Evolutionary conservation across 176 grass and related monocot genomes (phyloP).

Genomic region (Tillandsia fasciculata): DNA sequence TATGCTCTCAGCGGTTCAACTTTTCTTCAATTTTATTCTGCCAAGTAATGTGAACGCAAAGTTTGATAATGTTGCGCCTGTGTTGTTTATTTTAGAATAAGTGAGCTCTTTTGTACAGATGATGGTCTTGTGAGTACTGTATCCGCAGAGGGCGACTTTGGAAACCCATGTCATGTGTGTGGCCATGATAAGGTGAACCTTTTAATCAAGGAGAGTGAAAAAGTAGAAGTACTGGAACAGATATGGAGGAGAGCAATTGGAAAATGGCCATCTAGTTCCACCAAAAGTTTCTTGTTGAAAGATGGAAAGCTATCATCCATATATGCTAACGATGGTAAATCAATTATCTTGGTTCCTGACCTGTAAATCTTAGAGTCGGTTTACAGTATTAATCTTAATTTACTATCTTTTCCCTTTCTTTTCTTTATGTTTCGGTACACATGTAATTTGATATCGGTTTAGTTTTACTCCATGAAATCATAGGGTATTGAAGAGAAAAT

Average conservation of each 20-base stretch:
- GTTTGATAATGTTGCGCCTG: too few relatives aligned
- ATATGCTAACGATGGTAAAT: conserved; percentile 61
- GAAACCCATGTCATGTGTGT: conserved; percentile 41
- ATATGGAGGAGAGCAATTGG: conserved; percentile 83
- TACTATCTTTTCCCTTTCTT: not conserved
- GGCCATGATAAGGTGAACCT: conserved; percentile 32
- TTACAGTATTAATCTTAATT: not conserved
- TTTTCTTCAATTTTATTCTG: conserved; percentile 2
- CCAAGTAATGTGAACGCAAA: not conserved
- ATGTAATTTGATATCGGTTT: too few relatives aligned
- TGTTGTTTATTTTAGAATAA: not conserved
- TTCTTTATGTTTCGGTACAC: too few relatives aligned
- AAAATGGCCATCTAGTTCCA: conserved; percentile 42
- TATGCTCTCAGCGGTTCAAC: conserved; percentile 26
- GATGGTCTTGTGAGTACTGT: conserved; percentile 28
- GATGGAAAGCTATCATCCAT: conserved; percentile 70
- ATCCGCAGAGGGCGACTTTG: conserved; percentile 46
- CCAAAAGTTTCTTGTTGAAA: conserved; percentile 50
- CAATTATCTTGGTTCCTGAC: not conserved
- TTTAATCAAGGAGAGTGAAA: conserved; percentile 53
- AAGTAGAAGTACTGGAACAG: conserved; percentile 49
- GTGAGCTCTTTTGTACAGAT: conserved; percentile 28
- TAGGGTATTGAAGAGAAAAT: too few relatives aligned
- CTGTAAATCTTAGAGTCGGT: conserved; percentile 13
- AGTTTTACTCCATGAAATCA: too few relatives aligned